Evolutionary conservation across 305 asterid genomes (phyloP).

Genomic region (Plantago lanceolata): DNA sequence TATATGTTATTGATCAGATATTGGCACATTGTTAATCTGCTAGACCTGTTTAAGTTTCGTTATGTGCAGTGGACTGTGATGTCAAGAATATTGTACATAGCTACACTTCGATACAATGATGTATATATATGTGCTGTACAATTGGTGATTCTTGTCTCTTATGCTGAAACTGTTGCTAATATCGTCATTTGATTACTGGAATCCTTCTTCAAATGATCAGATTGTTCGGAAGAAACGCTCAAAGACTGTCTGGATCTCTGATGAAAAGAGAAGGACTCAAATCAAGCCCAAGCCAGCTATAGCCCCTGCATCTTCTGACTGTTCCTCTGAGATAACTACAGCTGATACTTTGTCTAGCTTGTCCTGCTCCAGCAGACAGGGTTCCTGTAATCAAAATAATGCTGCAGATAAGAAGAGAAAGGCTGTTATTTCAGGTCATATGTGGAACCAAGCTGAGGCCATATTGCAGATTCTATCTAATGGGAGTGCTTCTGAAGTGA

Average conservation of each 20-base stretch:
- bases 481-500: conserved; percentile 5
- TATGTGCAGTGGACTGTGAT: background rate
- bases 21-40: background rate
- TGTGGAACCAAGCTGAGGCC: conserved; percentile 33
- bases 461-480: background rate
- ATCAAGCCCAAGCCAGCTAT: conserved; percentile 26
- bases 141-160: background rate
- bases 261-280: conserved; percentile 38
- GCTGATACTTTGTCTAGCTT: conserved; percentile 46
- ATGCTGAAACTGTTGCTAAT: background rate
- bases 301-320: conserved; percentile 31
- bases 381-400: conserved; percentile 23
- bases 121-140: background rate
- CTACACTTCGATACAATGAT: background rate
- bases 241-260: conserved; percentile 44
- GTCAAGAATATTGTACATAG: too few relatives aligned
- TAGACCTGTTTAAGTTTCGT: background rate
- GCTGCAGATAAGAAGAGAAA: conserved; percentile 33
- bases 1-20: background rate
- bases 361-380: conserved; percentile 44
- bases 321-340: conserved; percentile 44
- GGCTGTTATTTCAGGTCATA: conserved; percentile 40
- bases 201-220: conserved; percentile 30
- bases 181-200: conserved; percentile 3
- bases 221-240: conserved; percentile 71